phyloP scores from a whole-genome alignment of 306 rosid species.

The Echinosophora koreensis region DNA sequence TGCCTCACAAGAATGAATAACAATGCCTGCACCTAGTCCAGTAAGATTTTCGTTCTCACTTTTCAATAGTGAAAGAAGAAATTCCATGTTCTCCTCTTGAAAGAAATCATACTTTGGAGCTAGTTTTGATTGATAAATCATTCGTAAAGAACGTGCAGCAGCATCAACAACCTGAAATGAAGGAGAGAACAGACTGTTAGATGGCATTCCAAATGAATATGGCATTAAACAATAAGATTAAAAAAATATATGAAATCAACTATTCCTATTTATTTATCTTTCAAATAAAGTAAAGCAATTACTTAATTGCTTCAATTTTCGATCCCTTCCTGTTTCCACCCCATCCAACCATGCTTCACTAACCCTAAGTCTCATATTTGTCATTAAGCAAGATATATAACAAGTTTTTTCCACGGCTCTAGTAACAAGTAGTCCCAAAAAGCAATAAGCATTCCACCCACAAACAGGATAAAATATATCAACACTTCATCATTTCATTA shows the following conservation, averaged over 20 bases:
- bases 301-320: constrained; percentile 13
- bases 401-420: neutral
- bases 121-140: constrained; percentile 91
- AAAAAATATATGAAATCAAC: constrained; percentile 4
- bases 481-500: neutral
- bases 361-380: constrained; percentile 12
- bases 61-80: constrained; percentile 79
- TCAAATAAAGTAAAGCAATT: neutral
- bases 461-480: constrained; percentile 13
- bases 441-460: constrained; percentile 5
- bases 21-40: constrained; percentile 89
- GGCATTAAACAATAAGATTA: neutral
- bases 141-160: constrained; percentile 84
- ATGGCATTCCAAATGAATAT: constrained; percentile 30
- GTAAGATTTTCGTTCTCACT: constrained; percentile 85
- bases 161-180: constrained; percentile 84
- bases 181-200: constrained; percentile 14
- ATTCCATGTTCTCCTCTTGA: constrained; percentile 64
- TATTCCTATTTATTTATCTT: constrained; percentile 1
- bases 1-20: constrained; percentile 82
- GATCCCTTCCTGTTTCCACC: neutral
- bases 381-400: constrained; percentile 19
- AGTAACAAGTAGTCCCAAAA: neutral
- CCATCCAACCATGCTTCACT: constrained; percentile 1
- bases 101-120: constrained; percentile 90